phyloP scores from a whole-genome alignment of 768 basidiomycete species.

The Postia placenta region DNA sequence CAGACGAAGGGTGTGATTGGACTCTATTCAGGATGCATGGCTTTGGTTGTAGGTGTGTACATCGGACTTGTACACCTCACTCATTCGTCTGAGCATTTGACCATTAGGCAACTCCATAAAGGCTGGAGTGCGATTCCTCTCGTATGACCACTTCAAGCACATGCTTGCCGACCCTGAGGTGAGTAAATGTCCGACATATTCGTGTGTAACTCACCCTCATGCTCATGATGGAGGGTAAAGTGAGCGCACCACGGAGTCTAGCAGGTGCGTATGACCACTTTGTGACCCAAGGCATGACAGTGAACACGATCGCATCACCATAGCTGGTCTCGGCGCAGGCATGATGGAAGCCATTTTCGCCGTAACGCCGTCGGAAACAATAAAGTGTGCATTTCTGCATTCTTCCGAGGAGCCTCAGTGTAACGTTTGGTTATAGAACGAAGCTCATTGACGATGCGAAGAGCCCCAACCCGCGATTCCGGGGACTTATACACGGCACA shows the following conservation, averaged over 20 bases:
- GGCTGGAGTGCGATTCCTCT: slow-evolving; percentile 93
- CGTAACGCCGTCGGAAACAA: slow-evolving; percentile 96
- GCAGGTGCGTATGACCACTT: slow-evolving; percentile 41
- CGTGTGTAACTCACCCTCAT: slow-evolving; percentile 2
- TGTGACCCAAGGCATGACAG: neutral
- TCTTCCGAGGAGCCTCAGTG: too few species aligned
- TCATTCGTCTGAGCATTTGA: neutral
- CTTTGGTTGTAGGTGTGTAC: slow-evolving; percentile 62
- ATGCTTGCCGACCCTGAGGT: slow-evolving; percentile 81
- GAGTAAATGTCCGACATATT: slow-evolving; percentile 15
- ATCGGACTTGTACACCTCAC: neutral
- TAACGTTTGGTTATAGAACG: slow-evolving; percentile 49
- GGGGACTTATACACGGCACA: slow-evolving; percentile 84
- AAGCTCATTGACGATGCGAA: slow-evolving; percentile 96
- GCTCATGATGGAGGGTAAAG: slow-evolving; percentile 64
- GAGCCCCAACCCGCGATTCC: slow-evolving; percentile 76
- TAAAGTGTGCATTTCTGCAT: slow-evolving; percentile 79
- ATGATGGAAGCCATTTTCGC: slow-evolving; percentile 90
- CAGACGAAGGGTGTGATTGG: slow-evolving; percentile 71
- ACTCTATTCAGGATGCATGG: slow-evolving; percentile 90
- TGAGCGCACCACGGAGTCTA: slow-evolving; percentile 80
- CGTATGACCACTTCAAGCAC: slow-evolving; percentile 89
- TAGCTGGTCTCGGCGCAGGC: slow-evolving; percentile 81
- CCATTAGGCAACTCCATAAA: slow-evolving; percentile 73
- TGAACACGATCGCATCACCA: neutral